phyloP scores from a whole-genome alignment of 805 yeast species.

The Candida broadrunensis region DNA sequence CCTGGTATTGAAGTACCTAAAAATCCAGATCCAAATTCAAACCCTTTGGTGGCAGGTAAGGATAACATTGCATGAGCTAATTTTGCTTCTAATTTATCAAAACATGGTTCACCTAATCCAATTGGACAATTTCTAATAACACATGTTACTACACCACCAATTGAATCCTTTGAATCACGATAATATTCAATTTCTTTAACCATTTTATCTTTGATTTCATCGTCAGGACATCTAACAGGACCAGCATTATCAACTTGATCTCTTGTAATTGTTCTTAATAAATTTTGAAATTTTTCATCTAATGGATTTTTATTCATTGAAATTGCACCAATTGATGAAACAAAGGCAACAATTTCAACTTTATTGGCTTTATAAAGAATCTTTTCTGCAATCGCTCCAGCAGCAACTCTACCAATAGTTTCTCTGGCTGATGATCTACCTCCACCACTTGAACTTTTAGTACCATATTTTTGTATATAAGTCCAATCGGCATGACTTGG shows the following conservation, averaged over 20 bases:
- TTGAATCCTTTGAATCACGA: conserved; percentile 85
- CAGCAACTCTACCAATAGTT: conserved; percentile 98
- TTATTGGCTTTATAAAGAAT: conserved; percentile 69
- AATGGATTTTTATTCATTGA: conserved; percentile 72
- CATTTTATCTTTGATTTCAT: conserved; percentile 69
- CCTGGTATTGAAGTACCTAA: conserved; percentile 88
- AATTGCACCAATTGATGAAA: conserved; percentile 83
- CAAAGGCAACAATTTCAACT: conserved; percentile 95
- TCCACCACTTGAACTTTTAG: conserved; percentile 94
- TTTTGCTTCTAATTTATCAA: conserved; percentile 92
- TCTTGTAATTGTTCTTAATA: conserved; percentile 76
- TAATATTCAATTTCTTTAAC: conserved; percentile 80
- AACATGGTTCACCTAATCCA: conserved; percentile 98
- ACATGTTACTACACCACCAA: conserved; percentile 98
- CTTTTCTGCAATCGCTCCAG: conserved; percentile 97
- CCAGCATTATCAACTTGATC: conserved; percentile 84
- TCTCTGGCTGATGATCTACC: conserved; percentile 97
- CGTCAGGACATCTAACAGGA: conserved; percentile 93
- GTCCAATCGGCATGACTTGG: conserved; percentile 98
- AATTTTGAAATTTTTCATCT: conserved; percentile 59
- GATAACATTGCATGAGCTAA: conserved; percentile 98
- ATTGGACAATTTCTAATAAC: conserved; percentile 90
- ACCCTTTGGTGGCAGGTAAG: conserved; percentile 96
- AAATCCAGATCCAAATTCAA: conserved; percentile 96
- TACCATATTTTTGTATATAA: conserved; percentile 84